These are phyloP conservation scores for Rhodotorula babjevae DNA, from an alignment of 768 basidiomycete species.

Conservation along the genomic window DNA sequence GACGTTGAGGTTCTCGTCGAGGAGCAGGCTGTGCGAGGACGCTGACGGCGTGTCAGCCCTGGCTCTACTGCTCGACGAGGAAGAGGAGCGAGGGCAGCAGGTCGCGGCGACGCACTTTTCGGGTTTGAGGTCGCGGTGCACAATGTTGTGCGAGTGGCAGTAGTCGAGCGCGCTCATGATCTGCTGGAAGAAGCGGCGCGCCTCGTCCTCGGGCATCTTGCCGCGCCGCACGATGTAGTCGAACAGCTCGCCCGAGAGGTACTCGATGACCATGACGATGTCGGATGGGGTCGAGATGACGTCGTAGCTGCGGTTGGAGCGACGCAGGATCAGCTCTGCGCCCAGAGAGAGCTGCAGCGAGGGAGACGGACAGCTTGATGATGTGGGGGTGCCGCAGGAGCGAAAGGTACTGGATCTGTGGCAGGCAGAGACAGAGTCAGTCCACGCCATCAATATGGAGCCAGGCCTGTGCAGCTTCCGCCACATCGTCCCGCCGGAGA, in stretches of 20 bases:
- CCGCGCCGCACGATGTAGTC: conserved; percentile 96
- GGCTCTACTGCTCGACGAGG: too few relatives aligned
- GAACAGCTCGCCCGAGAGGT: conserved; percentile 92
- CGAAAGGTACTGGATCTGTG: conserved; percentile 83
- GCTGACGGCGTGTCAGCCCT: not conserved
- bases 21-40: conserved; percentile 55
- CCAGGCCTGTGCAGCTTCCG: too few relatives aligned
- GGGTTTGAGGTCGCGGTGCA: conserved; percentile 95
- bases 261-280: conserved; percentile 98
- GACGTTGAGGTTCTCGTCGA: conserved; percentile 61
- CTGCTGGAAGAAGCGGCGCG: conserved; percentile 94
- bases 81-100: not conserved
- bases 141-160: conserved; percentile 92
- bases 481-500: too few relatives aligned
- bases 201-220: conserved; percentile 76
- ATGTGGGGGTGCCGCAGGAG: conserved; percentile 92
- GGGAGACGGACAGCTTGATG: conserved; percentile 72
- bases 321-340: not conserved
- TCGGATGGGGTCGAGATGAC: conserved; percentile 86
- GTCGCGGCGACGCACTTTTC: conserved; percentile 60
- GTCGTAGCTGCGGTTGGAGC: conserved; percentile 49
- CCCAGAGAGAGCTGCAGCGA: conserved; percentile 2
- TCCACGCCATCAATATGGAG: too few relatives aligned
- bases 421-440: too few relatives aligned
- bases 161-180: conserved; percentile 97